Evolutionary conservation across 1,284 basidiomycete genomes (phyloP).

Genomic region (Dichomitus squalens): DNA sequence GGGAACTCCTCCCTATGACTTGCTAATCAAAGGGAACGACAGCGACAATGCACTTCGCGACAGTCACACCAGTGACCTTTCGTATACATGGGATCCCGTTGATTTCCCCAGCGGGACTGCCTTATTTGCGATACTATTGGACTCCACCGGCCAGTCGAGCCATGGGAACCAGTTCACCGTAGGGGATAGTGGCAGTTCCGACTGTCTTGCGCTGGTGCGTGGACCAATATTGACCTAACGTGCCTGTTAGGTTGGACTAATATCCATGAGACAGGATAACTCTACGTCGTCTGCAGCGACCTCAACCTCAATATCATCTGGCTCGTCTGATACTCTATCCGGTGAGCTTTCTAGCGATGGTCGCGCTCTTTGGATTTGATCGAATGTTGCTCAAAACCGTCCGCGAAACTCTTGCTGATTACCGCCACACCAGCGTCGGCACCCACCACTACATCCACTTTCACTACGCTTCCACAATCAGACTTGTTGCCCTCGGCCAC

Average conservation of each 20-base stretch:
- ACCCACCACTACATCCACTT: not conserved
- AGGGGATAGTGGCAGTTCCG: not conserved
- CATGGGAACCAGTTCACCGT: not conserved
- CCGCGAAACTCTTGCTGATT: no score
- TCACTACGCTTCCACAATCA: not conserved
- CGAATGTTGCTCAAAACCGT: no score
- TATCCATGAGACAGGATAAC: not conserved
- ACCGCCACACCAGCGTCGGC: not conserved
- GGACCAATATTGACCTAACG: not conserved
- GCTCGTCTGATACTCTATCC: no score
- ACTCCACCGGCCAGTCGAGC: not conserved
- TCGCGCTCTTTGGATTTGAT: not conserved
- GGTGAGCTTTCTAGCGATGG: not conserved
- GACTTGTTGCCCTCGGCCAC: not conserved
- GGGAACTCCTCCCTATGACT: not conserved
- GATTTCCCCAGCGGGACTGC: not conserved
- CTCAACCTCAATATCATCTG: not conserved
- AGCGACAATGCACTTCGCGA: not conserved
- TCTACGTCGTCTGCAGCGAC: not conserved
- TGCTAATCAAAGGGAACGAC: not conserved
- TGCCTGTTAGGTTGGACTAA: not conserved
- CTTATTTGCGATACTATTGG: not conserved
- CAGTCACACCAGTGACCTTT: not conserved
- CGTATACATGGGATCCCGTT: not conserved
- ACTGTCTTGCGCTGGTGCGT: not conserved